Conservation (phyloP, 108 stramenopile species). For the Conticribra guillardii region DNA sequence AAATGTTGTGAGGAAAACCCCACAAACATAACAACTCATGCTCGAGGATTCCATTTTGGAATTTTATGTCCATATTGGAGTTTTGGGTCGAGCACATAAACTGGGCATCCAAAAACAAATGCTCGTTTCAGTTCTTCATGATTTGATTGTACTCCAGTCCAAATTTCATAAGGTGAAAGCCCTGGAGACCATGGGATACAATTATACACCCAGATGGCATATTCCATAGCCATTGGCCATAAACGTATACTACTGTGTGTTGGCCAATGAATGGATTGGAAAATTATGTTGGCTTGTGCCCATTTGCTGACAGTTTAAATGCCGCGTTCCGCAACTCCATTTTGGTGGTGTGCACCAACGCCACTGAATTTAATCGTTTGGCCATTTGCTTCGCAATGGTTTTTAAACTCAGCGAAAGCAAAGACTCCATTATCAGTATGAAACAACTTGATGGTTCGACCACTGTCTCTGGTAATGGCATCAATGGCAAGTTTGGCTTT, state of each 20-base stretch:
- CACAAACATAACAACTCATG: slow-evolving; percentile 44
- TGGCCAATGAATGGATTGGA: slow-evolving; percentile 51
- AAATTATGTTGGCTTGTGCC: slow-evolving; percentile 52
- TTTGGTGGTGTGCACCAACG: slow-evolving; percentile 65
- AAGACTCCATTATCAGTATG: slow-evolving; percentile 42
- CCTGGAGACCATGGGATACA: slow-evolving; percentile 22
- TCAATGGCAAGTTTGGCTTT: background rate
- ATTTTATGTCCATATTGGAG: slow-evolving; percentile 48
- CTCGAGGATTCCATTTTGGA: slow-evolving; percentile 52
- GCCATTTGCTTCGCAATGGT: slow-evolving; percentile 11
- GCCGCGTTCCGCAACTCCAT: slow-evolving; percentile 52
- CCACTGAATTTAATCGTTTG: slow-evolving; percentile 45
- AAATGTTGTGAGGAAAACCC: slow-evolving; percentile 43
- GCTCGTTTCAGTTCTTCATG: slow-evolving; percentile 13
- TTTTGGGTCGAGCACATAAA: slow-evolving; percentile 48
- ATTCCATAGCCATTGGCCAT: slow-evolving; percentile 44
- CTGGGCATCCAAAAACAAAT: slow-evolving; percentile 47
- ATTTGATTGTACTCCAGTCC: slow-evolving; percentile 6
- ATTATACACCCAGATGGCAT: slow-evolving; percentile 50
- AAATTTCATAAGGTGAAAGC: slow-evolving; percentile 34
- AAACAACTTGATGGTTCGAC: slow-evolving; percentile 8
- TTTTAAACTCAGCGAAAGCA: slow-evolving; percentile 12
- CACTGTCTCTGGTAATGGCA: background rate
- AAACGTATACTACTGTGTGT: slow-evolving; percentile 19
- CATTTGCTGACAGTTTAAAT: slow-evolving; percentile 39